Evolutionary conservation across 2,329 filamentous ascomycete genomes (phyloP).

Genomic region (Paradendryphiella salina): DNA sequence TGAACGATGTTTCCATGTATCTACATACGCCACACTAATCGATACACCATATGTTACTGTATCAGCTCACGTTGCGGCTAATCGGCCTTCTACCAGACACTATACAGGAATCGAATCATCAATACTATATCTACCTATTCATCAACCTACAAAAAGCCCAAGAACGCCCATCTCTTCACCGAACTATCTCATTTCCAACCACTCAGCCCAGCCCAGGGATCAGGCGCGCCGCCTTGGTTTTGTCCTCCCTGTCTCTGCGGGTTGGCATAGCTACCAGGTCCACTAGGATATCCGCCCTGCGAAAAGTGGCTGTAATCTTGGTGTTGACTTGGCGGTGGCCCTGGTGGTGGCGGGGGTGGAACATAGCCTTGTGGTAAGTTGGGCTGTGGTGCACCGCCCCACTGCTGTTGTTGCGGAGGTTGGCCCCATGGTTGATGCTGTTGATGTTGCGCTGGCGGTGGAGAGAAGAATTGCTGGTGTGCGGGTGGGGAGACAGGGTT

Average conservation of each 20-base stretch:
- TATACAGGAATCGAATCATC: neutral
- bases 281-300: constrained; percentile 59
- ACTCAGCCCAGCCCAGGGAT: constrained; percentile 73
- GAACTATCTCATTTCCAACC: constrained; percentile 61
- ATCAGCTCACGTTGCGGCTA: no score
- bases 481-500: constrained; percentile 57
- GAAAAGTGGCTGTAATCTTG: constrained; percentile 58
- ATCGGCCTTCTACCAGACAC: no score
- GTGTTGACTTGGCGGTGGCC: constrained; percentile 60
- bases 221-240: constrained; percentile 33
- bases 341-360: constrained; percentile 68
- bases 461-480: constrained; percentile 59
- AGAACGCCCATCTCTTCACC: neutral
- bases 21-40: no score
- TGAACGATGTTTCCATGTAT: no score
- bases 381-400: constrained; percentile 56
- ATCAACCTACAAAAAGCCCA: neutral
- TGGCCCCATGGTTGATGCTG: constrained; percentile 59
- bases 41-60: no score
- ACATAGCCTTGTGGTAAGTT: constrained; percentile 65
- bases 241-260: constrained; percentile 38
- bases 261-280: constrained; percentile 46
- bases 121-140: neutral
- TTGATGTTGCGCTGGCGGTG: constrained; percentile 48
- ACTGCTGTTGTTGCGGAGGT: constrained; percentile 57